Evolutionary conservation across 257 asterid genomes (phyloP).

Genomic region (Hygrophila difformis): DNA sequence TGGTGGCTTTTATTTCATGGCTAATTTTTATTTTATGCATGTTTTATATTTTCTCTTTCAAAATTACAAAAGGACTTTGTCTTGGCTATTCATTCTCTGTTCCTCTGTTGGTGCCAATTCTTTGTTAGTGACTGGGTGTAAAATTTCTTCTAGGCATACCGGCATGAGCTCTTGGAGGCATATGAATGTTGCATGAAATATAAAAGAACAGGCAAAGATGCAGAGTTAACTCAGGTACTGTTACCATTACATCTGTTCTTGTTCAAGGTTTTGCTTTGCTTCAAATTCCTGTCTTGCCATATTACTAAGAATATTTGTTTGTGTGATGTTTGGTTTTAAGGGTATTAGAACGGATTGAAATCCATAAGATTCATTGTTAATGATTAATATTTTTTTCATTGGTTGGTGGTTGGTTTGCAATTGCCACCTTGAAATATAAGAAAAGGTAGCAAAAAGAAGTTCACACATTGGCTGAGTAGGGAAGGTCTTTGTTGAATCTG

Average conservation of each 20-base stretch:
- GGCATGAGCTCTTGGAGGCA: conserved; percentile 84
- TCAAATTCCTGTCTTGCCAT: not conserved
- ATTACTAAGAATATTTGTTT: no score
- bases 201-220: conserved; percentile 77
- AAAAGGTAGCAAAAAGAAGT: no score
- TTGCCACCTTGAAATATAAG: no score
- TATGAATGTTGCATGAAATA: conserved; percentile 85
- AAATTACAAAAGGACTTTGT: conserved; percentile 5
- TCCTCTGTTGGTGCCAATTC: conserved; percentile 2
- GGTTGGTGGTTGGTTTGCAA: no score
- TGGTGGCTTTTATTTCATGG: no score
- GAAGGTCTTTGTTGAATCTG: no score
- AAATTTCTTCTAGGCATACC: conserved; percentile 83
- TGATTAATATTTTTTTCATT: no score
- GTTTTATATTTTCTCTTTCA: not conserved
- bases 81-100: conserved; percentile 4
- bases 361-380: no score
- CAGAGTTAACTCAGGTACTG: conserved; percentile 92
- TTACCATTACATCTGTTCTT: conserved; percentile 11
- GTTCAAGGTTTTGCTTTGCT: conserved; percentile 1
- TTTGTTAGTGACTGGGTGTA: conserved; percentile 9
- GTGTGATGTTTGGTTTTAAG: no score
- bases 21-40: no score
- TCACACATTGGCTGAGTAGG: no score
- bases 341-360: no score